Base-by-base conservation (phyloP, 306 rosid genomes). In the Styphnolobium japonicum region DNA sequence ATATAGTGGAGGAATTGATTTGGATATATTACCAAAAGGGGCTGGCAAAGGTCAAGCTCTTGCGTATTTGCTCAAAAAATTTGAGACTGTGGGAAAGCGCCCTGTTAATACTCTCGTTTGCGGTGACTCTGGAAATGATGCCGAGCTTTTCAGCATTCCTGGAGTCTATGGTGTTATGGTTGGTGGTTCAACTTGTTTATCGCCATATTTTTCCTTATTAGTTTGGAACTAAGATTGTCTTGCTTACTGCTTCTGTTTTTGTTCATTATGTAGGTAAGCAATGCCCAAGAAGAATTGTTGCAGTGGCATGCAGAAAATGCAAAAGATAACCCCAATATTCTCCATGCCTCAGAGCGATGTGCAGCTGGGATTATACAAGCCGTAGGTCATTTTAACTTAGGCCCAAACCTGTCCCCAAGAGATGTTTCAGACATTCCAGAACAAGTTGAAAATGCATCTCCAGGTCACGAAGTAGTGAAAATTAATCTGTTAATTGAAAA, bases 21-120 rank as follows among this genome's bases (percentile, higher is more conserved):
- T 93, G 86, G 98, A 96, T 88, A 92, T 93, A 90, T 70, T 96
- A 58, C 87, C 99, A 70, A 86, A 91, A 85, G 94, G 94, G 76
- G 98, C 99, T 76, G 99, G 99, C 67, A 96, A 96, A 89, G 99
- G 99, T 62, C 98, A 93, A 90, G 99, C 98, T 56, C 99, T 93
- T 86, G 98, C 99, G 7, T 96, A 93, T 85, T 79, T 96, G 83
- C 96, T 84, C 55, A 84, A 93, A 86, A 91, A 90, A 68, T 93
- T 96, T 81, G 90, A 87, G 85, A 16, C 83, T 0, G 89, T 86
- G 67, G 99, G 94, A 78, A 89, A 88, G 72, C 85, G 43, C 27
- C 99, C 99, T 10, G 43, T 36, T 19, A 89, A 85, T 67, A 93
- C 99, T 18, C 99, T 96, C 83, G 99, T 89, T 65, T 93, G 98